Evolutionary conservation across 805 yeast genomes (phyloP).

Genomic region (Teunomyces funiuensis): DNA sequence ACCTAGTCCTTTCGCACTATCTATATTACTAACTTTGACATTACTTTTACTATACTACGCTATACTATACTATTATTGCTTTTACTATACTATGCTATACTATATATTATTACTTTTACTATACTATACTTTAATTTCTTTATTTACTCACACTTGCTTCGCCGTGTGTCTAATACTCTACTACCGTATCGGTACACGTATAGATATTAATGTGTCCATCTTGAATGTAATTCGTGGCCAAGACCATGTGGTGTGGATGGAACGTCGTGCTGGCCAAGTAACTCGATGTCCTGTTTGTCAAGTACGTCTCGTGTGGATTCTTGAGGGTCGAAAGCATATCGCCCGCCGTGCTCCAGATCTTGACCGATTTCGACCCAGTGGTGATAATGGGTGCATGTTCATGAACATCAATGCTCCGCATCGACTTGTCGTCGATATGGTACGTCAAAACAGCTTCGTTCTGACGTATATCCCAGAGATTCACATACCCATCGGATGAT

Average conservation of each 20-base stretch:
- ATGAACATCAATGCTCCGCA: slow-evolving; percentile 76
- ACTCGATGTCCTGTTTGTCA: slow-evolving; percentile 45
- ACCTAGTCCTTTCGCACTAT: too few relatives aligned
- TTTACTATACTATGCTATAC: too few relatives aligned
- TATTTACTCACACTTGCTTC: neutral
- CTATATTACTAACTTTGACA: too few relatives aligned
- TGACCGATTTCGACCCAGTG: slow-evolving; percentile 77
- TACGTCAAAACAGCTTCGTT: slow-evolving; percentile 70
- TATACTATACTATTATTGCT: too few relatives aligned
- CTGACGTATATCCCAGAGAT: slow-evolving; percentile 85
- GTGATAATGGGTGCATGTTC: slow-evolving; percentile 96
- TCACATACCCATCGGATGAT: slow-evolving; percentile 75
- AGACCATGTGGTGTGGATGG: slow-evolving; percentile 93
- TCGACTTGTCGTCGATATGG: slow-evolving; percentile 47
- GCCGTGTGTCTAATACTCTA: slow-evolving; percentile 34
- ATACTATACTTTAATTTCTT: too few relatives aligned
- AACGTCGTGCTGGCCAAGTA: slow-evolving; percentile 68
- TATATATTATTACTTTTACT: too few relatives aligned
- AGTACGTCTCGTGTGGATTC: slow-evolving; percentile 44
- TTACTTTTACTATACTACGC: too few relatives aligned
- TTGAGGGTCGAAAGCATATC: slow-evolving; percentile 63
- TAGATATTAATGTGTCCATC: slow-evolving; percentile 70
- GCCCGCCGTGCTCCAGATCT: slow-evolving; percentile 85
- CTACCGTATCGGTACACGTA: slow-evolving; percentile 36
- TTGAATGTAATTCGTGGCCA: slow-evolving; percentile 82